Percentiles rank a stretch among this genome's conserved stretches.
Evolutionary conservation across 257 asterid species (phyloP).

Genomic region (Solanum sitiens): DNA sequence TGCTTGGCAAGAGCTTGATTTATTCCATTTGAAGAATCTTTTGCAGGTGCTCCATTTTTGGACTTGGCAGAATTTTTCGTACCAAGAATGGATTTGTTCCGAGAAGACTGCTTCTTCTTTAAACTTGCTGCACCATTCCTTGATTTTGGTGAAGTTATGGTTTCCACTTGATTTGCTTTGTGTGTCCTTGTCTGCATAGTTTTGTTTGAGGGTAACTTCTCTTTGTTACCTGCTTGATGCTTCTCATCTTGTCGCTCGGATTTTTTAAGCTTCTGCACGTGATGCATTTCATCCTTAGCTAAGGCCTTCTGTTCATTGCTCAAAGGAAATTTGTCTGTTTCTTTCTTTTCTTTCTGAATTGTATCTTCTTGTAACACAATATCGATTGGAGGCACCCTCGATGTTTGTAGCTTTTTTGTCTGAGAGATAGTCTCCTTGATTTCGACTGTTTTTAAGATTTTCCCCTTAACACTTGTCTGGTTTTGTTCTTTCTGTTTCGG

Average conservation of each 20-base stretch:
- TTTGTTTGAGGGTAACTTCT: constrained; percentile 29
- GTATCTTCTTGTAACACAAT: constrained; percentile 1
- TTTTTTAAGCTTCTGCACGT: constrained; percentile 15
- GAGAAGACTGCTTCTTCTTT: constrained; percentile 28
- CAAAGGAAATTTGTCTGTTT: constrained; percentile 11
- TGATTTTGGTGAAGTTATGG: constrained; percentile 22
- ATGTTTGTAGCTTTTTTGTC: constrained; percentile 15
- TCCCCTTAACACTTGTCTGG: constrained; percentile 10
- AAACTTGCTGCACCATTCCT: constrained; percentile 18
- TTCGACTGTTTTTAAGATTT: constrained; percentile 4
- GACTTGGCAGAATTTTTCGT: constrained; percentile 16
- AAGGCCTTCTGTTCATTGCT: constrained; percentile 19
- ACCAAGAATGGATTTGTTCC: constrained; percentile 12
- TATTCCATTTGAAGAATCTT: constrained; percentile 17
- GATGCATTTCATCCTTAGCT: constrained; percentile 12
- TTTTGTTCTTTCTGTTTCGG: constrained; percentile 26
- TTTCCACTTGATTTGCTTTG: constrained; percentile 26
- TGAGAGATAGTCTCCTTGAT: constrained; percentile 8
- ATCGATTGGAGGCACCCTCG: neutral
- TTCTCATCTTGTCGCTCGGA: constrained; percentile 20
- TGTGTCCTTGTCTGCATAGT: constrained; percentile 20
- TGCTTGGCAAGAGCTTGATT: neutral
- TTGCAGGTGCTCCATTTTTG: constrained; percentile 14
- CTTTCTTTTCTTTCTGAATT: constrained; percentile 21
- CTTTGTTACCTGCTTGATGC: constrained; percentile 20